These are phyloP conservation scores for Coffea humblotiana DNA, from an alignment of 305 asterid species.

Conservation along the genomic window DNA sequence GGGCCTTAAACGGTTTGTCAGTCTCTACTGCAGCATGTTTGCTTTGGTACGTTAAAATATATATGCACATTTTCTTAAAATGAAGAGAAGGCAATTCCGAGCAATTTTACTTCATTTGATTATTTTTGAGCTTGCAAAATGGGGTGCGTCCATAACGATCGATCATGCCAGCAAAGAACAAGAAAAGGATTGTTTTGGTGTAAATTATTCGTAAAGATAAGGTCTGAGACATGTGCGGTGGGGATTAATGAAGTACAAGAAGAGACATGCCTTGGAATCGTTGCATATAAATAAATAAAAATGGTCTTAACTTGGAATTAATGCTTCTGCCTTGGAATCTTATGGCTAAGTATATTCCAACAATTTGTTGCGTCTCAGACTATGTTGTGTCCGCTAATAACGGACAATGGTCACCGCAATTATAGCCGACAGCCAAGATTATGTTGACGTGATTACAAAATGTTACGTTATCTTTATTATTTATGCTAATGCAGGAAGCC, in stretches of 20 bases:
- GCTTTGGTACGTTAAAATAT: too few species aligned
- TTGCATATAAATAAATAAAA: not conserved
- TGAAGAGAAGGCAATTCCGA: not conserved
- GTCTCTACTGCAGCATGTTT: too few species aligned
- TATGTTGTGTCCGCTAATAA: constrained; percentile 24
- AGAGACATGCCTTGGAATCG: not conserved
- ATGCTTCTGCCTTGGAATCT: constrained; percentile 29
- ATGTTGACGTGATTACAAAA: constrained; percentile 19
- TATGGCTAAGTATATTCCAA: constrained; percentile 22
- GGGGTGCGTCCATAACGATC: not conserved
- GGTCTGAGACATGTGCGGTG: not conserved
- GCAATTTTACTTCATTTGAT: not conserved
- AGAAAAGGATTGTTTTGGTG: not conserved
- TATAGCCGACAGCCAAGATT: constrained; percentile 31
- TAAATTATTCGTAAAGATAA: not conserved
- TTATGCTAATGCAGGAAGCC: constrained; percentile 25
- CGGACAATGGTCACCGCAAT: constrained; percentile 22
- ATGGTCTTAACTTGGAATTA: constrained; percentile 20
- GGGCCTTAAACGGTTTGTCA: not conserved
- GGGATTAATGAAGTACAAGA: not conserved
- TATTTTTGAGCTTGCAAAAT: not conserved
- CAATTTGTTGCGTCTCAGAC: constrained; percentile 12
- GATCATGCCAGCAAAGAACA: constrained; percentile 3
- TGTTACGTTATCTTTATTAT: constrained; percentile 16
- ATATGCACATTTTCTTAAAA: not conserved